Base-by-base conservation (phyloP, 2,329 filamentous ascomycete species). In the Fusarium torulosum region DNA sequence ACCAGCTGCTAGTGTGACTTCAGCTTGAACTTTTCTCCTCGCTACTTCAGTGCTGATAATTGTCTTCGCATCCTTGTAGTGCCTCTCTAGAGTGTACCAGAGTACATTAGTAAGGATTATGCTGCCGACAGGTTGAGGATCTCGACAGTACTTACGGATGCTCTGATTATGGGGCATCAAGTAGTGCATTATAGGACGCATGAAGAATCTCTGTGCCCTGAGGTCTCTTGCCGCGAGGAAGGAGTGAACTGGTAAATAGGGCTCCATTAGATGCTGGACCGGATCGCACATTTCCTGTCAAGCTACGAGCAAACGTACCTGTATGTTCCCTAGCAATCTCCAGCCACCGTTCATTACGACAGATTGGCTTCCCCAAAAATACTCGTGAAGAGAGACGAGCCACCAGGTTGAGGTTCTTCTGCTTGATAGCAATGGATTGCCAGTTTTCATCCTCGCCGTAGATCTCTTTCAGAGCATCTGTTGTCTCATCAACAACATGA, bases 351-450 rank as follows among this genome's bases (percentile, higher is more conserved):
- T 79, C 70, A 65, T 85, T 78, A 7, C 81, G 81, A 71, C 81
- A 83, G 14, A 84, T 68, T 6, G 77, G 73, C 6, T 73, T 66
- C 5, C 84, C 84, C 3, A 85, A 72, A 59, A 86, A 85, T 4
- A 85, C 79, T 7, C 82, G 77, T 2, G 84, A 82, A 0, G 84
- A 84, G 13, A 86, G 66, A 10, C 83, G 81, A 17, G 83, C 81
- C 11, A 87, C 78, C 19, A 38, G 19, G 37, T 7, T 11, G n/a
- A 19, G 19, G 11, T 19, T 19, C n/a, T 38, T 38, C 14, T 38
- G n/a, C 19, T 38, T 38, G 37, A 38, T 19, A 19, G 17, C 19
- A 19, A 38, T 19, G n/a, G n/a, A n/a, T 38, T 38, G 37, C n/a
- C n/a, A 38, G 17, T 19, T 19, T 3, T n/a, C n/a, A 19, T 38